A percentile compares a stretch with the other conserved stretches of the same genome.
These are phyloP conservation scores for Chaetomiaceae sp. DNA, from an alignment of 2,329 filamentous ascomycete genomes.

Conservation along the genomic window DNA sequence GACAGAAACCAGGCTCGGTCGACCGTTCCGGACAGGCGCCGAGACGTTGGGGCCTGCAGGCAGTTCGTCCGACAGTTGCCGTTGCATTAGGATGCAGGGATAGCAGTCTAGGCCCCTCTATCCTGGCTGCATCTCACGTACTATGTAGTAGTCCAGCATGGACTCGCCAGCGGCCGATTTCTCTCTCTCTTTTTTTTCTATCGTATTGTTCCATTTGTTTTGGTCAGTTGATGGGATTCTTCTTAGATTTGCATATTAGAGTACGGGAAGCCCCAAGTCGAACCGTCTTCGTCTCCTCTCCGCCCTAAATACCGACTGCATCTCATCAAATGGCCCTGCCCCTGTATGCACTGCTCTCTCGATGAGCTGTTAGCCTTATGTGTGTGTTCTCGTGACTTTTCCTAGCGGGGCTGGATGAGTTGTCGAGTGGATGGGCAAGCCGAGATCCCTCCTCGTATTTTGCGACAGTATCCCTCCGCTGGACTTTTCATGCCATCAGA, in stretches of 20 bases:
- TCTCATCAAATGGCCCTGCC: too few relatives aligned
- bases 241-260: background rate
- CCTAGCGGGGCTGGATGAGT: background rate
- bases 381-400: slow-evolving; percentile 7
- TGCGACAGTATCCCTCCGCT: background rate
- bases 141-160: too few relatives aligned
- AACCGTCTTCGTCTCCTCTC: too few relatives aligned
- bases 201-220: background rate
- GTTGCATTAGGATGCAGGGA: background rate
- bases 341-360: background rate
- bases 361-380: background rate
- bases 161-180: too few relatives aligned
- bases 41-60: background rate
- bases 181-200: background rate
- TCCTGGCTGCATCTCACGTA: background rate
- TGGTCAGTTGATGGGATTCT: background rate
- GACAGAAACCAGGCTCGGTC: background rate
- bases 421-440: slow-evolving; percentile 1
- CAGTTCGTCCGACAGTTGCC: background rate
- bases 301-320: too few relatives aligned
- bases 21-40: background rate
- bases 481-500: background rate
- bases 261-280: too few relatives aligned
- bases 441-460: slow-evolving; percentile 1
- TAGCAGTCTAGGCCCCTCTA: background rate